Base-by-base conservation (phyloP, 2,329 filamentous ascomycete species). In the Sphaerulina populicola region DNA sequence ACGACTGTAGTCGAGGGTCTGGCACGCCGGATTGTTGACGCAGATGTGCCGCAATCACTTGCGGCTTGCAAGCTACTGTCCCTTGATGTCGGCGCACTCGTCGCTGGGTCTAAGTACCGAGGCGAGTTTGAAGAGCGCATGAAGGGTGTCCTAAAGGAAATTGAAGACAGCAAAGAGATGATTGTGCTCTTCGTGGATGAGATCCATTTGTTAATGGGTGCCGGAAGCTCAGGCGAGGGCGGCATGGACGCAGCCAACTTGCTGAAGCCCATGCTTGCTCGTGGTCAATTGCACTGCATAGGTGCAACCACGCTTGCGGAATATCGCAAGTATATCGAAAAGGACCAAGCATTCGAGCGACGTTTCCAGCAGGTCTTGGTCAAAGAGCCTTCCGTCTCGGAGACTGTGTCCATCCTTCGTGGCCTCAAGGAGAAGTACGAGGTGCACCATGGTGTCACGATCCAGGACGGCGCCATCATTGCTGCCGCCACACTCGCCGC, bases 81-180 rank as follows among this genome's bases (percentile, higher is more conserved):
- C 3, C 82, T 98, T 41, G 93, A 98, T 65, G 91, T 98, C 43
- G 93, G 93, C 62, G 86, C 91, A 21, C 77, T 98, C 51, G 91
- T 98, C 57, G 93, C 93, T 52, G 93, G 93, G 60, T 96, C 89
- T 80, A 98, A 98, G 73, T 98, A 94, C 74, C 84, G 93, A 44
- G 93, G 93, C 74, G 93, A 98, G 69, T 98, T 98, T 54, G 93
- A 98, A 69, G 93, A 98, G 76, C 82, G 93, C 62, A 97, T 98
- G 90, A 98, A 98, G 79, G 90, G 91, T 49, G 93, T 98, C 4
- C 72, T 98, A 63, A 98, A 97, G 71, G 93, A 98, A 73, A 95
- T 98, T 53, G 80, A 90, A 61, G 84, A 94, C 51, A 88, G 89
- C 46, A 94, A 93, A 68, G 91, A 97, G 52, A 95, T 90, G 76